phyloP scores from a whole-genome alignment of 2,329 filamentous ascomycete species.

The Coccinonectria pachysandricola region DNA sequence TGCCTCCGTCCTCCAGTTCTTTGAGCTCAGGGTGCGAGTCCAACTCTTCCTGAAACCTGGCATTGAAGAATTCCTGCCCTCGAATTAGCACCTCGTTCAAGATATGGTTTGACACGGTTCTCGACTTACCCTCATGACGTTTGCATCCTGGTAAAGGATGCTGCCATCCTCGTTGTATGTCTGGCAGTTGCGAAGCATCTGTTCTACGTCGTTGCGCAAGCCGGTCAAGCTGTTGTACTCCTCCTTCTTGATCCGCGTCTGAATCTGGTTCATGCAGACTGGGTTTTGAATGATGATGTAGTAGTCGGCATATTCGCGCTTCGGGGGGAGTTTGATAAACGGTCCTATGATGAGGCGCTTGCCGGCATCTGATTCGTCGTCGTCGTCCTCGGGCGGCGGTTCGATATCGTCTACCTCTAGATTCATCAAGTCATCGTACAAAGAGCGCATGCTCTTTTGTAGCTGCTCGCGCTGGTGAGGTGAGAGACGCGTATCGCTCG shows the following conservation, averaged over 20 bases:
- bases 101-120: too few species aligned
- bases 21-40: constrained; percentile 43
- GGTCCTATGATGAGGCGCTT: constrained; percentile 84
- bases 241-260: constrained; percentile 90
- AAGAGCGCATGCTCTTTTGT: constrained; percentile 64
- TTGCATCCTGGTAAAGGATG: constrained; percentile 83
- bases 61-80: constrained; percentile 46
- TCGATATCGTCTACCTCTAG: constrained; percentile 69
- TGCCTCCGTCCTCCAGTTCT: constrained; percentile 41
- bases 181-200: constrained; percentile 83
- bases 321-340: constrained; percentile 84
- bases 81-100: too few species aligned
- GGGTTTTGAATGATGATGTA: constrained; percentile 86
- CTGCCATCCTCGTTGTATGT: constrained; percentile 97
- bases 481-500: constrained; percentile 40
- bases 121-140: constrained; percentile 68
- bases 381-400: constrained; percentile 45
- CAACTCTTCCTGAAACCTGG: constrained; percentile 42
- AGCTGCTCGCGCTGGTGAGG: constrained; percentile 64
- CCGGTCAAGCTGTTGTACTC: constrained; percentile 77
- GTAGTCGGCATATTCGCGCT: constrained; percentile 86
- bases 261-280: constrained; percentile 93
- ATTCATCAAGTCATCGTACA: constrained; percentile 73
- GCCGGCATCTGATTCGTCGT: constrained; percentile 46
- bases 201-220: constrained; percentile 69